These are phyloP conservation scores for Tephrocybe rancida DNA, from an alignment of 768 basidiomycete species.

Conservation along the genomic window DNA sequence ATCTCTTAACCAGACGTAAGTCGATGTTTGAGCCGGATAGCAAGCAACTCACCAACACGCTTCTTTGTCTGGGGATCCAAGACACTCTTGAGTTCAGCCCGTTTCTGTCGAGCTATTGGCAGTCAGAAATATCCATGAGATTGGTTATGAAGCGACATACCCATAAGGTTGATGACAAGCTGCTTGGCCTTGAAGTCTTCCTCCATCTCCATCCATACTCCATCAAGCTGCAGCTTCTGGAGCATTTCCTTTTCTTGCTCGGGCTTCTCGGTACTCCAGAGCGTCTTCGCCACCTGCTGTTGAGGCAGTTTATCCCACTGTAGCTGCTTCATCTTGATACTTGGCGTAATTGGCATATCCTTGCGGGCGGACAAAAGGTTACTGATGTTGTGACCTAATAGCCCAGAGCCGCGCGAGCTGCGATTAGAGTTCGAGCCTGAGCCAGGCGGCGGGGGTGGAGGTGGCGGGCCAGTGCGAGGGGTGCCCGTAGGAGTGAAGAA, in stretches of 20 bases:
- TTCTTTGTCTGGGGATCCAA: constrained; percentile 92
- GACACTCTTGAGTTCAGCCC: constrained; percentile 89
- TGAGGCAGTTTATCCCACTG: constrained; percentile 99
- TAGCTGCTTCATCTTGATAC: constrained; percentile 94
- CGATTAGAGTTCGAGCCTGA: constrained; percentile 35
- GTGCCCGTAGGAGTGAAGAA: constrained; percentile 21
- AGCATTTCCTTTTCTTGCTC: constrained; percentile 81
- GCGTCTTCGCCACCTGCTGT: constrained; percentile 78
- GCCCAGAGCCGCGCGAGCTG: constrained; percentile 54
- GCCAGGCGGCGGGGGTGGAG: constrained; percentile 39
- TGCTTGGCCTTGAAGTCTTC: constrained; percentile 98
- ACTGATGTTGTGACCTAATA: constrained; percentile 60
- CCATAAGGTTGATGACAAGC: constrained; percentile 86
- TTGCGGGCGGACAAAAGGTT: constrained; percentile 70
- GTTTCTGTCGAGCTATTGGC: constrained; percentile 70
- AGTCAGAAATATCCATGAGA: constrained; percentile 9
- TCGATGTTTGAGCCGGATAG: neutral
- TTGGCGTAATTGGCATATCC: constrained; percentile 82
- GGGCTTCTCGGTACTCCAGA: constrained; percentile 77
- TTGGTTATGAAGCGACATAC: constrained; percentile 41
- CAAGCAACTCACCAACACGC: constrained; percentile 73
- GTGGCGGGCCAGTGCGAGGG: constrained; percentile 31
- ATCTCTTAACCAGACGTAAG: constrained; percentile 63
- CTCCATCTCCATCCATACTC: constrained; percentile 96
- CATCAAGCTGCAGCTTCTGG: constrained; percentile 78